Evolutionary conservation across 2,329 filamentous ascomycete genomes (phyloP).

Genomic region (Zelopaecilomyces penicillatus): DNA sequence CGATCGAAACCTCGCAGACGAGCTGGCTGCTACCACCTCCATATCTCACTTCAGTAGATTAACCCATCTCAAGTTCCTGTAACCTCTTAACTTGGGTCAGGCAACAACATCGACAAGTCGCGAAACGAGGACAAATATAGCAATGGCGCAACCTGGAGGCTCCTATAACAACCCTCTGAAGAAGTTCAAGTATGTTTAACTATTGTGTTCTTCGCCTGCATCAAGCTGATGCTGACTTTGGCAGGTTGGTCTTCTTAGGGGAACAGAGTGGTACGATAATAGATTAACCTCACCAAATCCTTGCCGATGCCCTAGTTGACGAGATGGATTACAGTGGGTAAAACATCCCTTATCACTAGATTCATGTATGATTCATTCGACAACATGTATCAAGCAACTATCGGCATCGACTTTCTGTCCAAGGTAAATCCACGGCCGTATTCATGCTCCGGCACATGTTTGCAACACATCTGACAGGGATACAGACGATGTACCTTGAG

Average conservation of each 20-base stretch:
- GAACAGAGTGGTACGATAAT: conserved; percentile 84
- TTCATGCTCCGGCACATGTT: too few species aligned
- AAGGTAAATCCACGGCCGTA: conserved; percentile 53
- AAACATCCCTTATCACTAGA: conserved; percentile 95
- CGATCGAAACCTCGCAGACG: too few species aligned
- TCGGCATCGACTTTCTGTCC: conserved; percentile 97
- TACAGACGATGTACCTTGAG: conserved; percentile 93
- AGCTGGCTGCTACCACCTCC: too few species aligned
- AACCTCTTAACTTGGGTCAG: too few species aligned
- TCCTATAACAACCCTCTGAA: conserved; percentile 98
- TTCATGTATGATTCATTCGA: conserved; percentile 99
- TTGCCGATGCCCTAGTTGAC: conserved; percentile 15
- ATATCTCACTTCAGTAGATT: neutral
- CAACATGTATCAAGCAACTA: conserved; percentile 98
- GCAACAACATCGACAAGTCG: too few species aligned
- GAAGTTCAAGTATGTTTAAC: conserved; percentile 86
- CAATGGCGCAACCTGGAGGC: conserved; percentile 75
- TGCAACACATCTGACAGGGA: conserved; percentile 1
- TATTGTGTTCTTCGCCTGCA: conserved; percentile 3
- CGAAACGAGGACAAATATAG: conserved; percentile 15
- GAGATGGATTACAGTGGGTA: conserved; percentile 61
- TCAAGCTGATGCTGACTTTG: conserved; percentile 12
- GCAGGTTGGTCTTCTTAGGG: conserved; percentile 88
- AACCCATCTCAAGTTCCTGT: neutral
- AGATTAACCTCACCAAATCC: conserved; percentile 2